These are phyloP conservation scores for Stereocaulon alpinum DNA, from an alignment of 495 filamentous ascomycete genomes.

Conservation along the genomic window DNA sequence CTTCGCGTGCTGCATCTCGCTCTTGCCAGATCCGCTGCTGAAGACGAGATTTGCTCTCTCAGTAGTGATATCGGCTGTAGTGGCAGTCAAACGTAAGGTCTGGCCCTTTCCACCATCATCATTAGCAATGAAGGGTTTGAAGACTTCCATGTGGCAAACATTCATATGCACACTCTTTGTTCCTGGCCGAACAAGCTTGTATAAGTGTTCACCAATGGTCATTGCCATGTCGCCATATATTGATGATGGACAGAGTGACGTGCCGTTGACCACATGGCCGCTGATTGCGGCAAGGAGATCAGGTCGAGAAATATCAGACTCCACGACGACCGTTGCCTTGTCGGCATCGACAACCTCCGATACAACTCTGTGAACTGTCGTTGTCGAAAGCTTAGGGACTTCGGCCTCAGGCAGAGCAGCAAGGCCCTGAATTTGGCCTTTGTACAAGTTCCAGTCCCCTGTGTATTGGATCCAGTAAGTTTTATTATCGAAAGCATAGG, in stretches of 20 bases:
- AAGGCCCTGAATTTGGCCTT: constrained; percentile 23
- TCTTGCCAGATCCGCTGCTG: constrained; percentile 23
- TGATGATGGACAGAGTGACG: constrained; percentile 30
- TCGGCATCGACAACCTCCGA: constrained; percentile 42
- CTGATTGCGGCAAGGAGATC: constrained; percentile 41
- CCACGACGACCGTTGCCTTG: constrained; percentile 43
- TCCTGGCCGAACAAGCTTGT: constrained; percentile 34
- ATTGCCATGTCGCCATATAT: constrained; percentile 42
- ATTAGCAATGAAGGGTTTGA: constrained; percentile 50
- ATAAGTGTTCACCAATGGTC: constrained; percentile 37
- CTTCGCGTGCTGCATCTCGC: constrained; percentile 37
- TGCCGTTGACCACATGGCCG: constrained; percentile 52
- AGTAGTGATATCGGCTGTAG: constrained; percentile 33
- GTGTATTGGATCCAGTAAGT: constrained; percentile 62
- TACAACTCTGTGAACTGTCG: constrained; percentile 29
- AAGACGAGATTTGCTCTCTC: constrained; percentile 28
- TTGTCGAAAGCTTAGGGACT: constrained; percentile 19
- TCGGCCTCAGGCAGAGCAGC: constrained; percentile 15
- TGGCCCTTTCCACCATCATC: constrained; percentile 35
- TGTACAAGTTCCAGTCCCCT: constrained; percentile 34
- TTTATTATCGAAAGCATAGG: constrained; percentile 58
- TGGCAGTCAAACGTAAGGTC: constrained; percentile 35
- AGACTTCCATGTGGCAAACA: constrained; percentile 48
- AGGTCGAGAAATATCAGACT: constrained; percentile 45
- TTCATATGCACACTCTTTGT: constrained; percentile 40